phyloP scores from a whole-genome alignment of 2,329 filamentous ascomycete genomes.

The Aspergillus sojae region DNA sequence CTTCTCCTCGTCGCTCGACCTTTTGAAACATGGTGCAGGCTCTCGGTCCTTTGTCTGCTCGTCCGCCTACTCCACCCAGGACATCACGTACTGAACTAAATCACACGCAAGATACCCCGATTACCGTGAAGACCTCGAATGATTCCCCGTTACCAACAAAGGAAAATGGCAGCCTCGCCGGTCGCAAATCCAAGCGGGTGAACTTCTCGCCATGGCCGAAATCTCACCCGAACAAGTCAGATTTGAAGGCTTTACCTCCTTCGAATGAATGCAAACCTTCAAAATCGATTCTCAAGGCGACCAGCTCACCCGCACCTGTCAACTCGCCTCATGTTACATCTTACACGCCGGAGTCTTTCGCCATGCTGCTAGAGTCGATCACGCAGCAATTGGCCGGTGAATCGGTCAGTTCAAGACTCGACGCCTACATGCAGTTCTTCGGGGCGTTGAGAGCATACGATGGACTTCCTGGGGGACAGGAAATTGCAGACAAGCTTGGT shows the following conservation, averaged over 20 bases:
- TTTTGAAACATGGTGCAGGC: conserved; percentile 45
- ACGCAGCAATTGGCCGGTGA: conserved; percentile 77
- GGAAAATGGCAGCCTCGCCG: conserved; percentile 37
- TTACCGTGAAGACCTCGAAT: conserved; percentile 41
- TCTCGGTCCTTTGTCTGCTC: conserved; percentile 52
- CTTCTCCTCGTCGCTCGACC: conserved; percentile 19
- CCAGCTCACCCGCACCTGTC: conserved; percentile 46
- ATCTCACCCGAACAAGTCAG: conserved; percentile 34
- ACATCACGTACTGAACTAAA: conserved; percentile 38
- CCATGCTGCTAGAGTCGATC: conserved; percentile 81
- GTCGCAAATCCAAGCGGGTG: conserved; percentile 58
- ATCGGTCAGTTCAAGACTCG: conserved; percentile 72
- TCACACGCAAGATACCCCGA: conserved; percentile 41
- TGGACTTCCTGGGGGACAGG: conserved; percentile 73
- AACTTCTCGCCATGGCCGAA: conserved; percentile 63
- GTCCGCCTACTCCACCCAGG: conserved; percentile 60
- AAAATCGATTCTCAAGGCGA: conserved; percentile 82
- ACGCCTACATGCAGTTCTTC: conserved; percentile 83
- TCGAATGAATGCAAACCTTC: conserved; percentile 57
- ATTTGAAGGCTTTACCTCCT: conserved; percentile 51
- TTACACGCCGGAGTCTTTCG: conserved; percentile 62
- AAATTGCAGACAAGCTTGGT: conserved; percentile 74
- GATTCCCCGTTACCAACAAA: conserved; percentile 47
- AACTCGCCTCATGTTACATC: conserved; percentile 47
- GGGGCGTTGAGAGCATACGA: conserved; percentile 78